A percentile compares a stretch with the other conserved stretches of the same genome.
phyloP scores from a whole-genome alignment of 139 green algal genomes.

The Coelastrella sp. region DNA sequence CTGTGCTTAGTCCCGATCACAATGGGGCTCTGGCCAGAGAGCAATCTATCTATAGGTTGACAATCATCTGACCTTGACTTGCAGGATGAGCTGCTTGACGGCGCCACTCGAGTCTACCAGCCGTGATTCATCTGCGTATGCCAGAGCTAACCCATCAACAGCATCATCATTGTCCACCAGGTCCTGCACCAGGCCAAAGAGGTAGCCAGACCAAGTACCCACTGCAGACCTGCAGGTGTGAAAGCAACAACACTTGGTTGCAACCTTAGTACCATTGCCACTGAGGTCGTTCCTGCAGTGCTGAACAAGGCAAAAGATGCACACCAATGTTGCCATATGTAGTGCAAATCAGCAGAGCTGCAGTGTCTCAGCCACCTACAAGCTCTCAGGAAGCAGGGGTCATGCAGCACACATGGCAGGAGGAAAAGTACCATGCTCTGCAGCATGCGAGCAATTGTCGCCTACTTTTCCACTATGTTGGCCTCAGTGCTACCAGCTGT shows the following conservation, averaged over 20 bases:
- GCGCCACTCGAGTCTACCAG: not conserved
- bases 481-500: conserved; percentile 35
- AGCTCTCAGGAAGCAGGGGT: too few relatives aligned
- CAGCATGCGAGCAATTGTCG: too few relatives aligned
- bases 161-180: not conserved
- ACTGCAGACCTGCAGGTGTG: conserved; percentile 14
- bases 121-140: conserved; percentile 26
- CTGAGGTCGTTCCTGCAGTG: too few relatives aligned
- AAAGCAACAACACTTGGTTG: not conserved
- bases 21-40: not conserved
- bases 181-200: conserved; percentile 43
- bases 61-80: conserved; percentile 24
- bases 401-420: too few relatives aligned
- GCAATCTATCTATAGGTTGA: not conserved
- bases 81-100: conserved; percentile 15
- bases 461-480: conserved; percentile 3
- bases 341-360: too few relatives aligned
- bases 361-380: too few relatives aligned
- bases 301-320: too few relatives aligned
- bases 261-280: not conserved
- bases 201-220: conserved; percentile 30
- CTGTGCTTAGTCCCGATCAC: not conserved
- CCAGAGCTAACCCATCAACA: conserved; percentile 37
- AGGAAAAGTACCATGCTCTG: too few relatives aligned
- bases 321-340: too few relatives aligned